phyloP scores from a whole-genome alignment of 495 filamentous ascomycete species.

The Cenococcum geophilum region DNA sequence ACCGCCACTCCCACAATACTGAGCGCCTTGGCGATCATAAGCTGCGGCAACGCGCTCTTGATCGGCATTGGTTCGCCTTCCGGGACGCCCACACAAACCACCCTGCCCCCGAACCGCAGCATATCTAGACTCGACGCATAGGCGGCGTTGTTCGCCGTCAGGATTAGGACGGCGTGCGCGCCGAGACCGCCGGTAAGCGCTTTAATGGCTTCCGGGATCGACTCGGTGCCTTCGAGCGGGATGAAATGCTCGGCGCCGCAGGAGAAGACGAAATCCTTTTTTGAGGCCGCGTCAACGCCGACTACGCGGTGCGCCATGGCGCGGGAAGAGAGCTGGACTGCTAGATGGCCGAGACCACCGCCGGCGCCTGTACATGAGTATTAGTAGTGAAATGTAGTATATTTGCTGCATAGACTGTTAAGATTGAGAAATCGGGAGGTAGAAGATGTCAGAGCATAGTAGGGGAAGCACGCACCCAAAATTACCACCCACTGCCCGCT shows the following conservation, averaged over 20 bases:
- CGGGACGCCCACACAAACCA: constrained; percentile 64
- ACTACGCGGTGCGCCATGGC: constrained; percentile 65
- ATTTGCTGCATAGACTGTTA: too few relatives aligned
- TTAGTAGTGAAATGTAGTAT: constrained; percentile 4
- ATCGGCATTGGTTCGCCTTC: constrained; percentile 56
- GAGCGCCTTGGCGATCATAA: constrained; percentile 48
- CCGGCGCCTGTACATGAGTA: constrained; percentile 45
- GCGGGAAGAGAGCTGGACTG: constrained; percentile 54
- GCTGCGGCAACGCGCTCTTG: constrained; percentile 47
- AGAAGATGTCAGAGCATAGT: background rate
- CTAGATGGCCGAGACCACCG: constrained; percentile 62
- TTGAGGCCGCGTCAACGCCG: constrained; percentile 60
- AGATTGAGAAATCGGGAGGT: background rate
- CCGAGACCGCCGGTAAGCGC: constrained; percentile 56
- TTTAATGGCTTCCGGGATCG: constrained; percentile 49
- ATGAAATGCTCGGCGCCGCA: constrained; percentile 65
- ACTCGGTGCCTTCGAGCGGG: constrained; percentile 51
- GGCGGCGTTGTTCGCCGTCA: constrained; percentile 58
- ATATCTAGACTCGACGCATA: constrained; percentile 56
- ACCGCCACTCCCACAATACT: constrained; percentile 59
- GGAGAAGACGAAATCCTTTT: constrained; percentile 52
- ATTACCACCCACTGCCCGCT: constrained; percentile 61
- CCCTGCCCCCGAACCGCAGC: constrained; percentile 56
- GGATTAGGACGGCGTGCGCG: constrained; percentile 58
- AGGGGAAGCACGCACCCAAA: constrained; percentile 37